Conservation (phyloP, 352 stramenopile species). For the Phytophthora boehmeriae region DNA sequence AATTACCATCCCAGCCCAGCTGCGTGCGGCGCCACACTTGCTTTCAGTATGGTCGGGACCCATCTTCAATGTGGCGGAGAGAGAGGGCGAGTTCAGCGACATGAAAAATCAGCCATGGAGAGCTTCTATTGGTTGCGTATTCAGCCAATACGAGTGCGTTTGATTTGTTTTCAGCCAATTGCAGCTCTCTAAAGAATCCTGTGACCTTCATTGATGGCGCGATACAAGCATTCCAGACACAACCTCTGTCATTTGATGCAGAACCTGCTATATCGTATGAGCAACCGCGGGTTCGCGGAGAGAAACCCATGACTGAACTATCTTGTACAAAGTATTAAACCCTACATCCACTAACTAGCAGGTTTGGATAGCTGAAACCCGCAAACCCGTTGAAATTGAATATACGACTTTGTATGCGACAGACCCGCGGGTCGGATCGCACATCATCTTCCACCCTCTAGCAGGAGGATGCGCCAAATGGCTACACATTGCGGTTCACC, state of each 20-base stretch:
- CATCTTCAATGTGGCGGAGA: constrained; percentile 41
- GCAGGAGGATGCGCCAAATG: background rate
- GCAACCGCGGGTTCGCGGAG: too few species aligned
- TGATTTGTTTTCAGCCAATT: too few species aligned
- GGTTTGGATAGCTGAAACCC: background rate
- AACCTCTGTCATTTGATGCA: too few species aligned
- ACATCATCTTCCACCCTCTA: background rate
- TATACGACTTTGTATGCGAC: background rate
- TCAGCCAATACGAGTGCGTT: background rate
- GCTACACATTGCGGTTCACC: background rate
- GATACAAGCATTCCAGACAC: too few species aligned
- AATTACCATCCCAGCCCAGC: constrained; percentile 1
- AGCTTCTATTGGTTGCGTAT: background rate
- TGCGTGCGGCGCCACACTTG: background rate
- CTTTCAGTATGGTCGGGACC: background rate
- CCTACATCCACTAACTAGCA: too few species aligned
- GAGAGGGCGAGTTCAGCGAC: constrained; percentile 12
- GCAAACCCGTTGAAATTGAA: background rate
- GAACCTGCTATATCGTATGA: too few species aligned
- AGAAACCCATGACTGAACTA: too few species aligned
- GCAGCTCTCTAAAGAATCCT: too few species aligned
- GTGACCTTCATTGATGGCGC: too few species aligned
- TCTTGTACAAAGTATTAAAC: too few species aligned
- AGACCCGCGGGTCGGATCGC: too few species aligned
- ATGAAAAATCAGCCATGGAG: background rate